Evolutionary conservation across 805 yeast species (phyloP).

Genomic region (Suhomyces tanzawaensis): DNA sequence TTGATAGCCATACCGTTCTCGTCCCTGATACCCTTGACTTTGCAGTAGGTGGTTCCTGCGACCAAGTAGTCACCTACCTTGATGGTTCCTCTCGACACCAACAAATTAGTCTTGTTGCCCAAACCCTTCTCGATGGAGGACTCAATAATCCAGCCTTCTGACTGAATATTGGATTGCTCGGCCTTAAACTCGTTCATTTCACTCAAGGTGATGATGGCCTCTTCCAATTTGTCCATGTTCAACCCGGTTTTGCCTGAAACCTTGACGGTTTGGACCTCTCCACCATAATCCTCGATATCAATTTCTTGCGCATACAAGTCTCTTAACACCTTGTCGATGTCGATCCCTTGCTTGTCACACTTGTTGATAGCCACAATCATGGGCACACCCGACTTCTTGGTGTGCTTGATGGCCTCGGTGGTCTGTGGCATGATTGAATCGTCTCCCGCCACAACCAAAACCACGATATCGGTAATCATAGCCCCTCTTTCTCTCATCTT

Average conservation of each 20-base stretch:
- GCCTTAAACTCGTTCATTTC: conserved; percentile 81
- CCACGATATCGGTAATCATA: conserved; percentile 84
- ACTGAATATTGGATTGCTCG: conserved; percentile 45
- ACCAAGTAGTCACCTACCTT: conserved; percentile 71
- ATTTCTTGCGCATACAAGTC: conserved; percentile 78
- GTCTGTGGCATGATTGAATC: conserved; percentile 99
- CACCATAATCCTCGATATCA: conserved; percentile 90
- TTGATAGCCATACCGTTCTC: conserved; percentile 65
- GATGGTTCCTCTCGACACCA: conserved; percentile 76
- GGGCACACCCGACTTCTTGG: conserved; percentile 76
- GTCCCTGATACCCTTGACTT: conserved; percentile 73
- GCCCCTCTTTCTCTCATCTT: conserved; percentile 98
- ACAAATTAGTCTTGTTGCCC: conserved; percentile 83
- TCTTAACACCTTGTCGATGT: conserved; percentile 70
- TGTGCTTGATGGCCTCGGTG: conserved; percentile 90
- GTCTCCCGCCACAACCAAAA: conserved; percentile 93
- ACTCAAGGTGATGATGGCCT: conserved; percentile 79
- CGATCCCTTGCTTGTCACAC: conserved; percentile 77
- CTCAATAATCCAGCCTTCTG: conserved; percentile 90
- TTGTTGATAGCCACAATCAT: conserved; percentile 90
- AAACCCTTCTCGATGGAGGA: conserved; percentile 77
- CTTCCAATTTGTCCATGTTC: conserved; percentile 88
- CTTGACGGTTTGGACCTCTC: conserved; percentile 85
- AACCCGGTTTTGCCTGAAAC: conserved; percentile 88
- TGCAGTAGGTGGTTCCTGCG: conserved; percentile 85